These are phyloP conservation scores for Primulina eburnea DNA, from an alignment of 257 asterid genomes.

Conservation along the genomic window DNA sequence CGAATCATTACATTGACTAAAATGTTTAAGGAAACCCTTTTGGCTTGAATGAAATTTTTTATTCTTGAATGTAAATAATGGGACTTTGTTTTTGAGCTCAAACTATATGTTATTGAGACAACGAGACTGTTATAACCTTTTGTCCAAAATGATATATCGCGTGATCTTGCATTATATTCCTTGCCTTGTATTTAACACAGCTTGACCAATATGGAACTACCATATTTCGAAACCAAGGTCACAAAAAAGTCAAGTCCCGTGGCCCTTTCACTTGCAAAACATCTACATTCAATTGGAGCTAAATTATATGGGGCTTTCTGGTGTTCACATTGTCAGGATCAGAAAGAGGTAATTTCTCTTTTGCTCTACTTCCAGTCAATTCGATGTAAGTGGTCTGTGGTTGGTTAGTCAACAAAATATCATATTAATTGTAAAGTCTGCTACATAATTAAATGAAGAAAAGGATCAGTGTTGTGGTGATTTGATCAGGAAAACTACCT, in stretches of 20 bases:
- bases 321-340: slow-evolving; percentile 89
- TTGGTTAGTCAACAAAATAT: neutral
- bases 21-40: neutral
- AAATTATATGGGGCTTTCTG: slow-evolving; percentile 92
- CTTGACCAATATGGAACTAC: slow-evolving; percentile 47
- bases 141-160: slow-evolving; percentile 18
- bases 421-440: neutral
- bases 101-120: slow-evolving; percentile 1
- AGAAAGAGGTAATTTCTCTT: slow-evolving; percentile 63
- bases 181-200: slow-evolving; percentile 44
- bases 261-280: slow-evolving; percentile 81
- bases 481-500: neutral
- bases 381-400: slow-evolving; percentile 6
- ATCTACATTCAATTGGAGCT: slow-evolving; percentile 75
- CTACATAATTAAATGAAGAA: no score
- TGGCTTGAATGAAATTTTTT: neutral
- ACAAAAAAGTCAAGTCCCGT: slow-evolving; percentile 65
- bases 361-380: slow-evolving; percentile 12
- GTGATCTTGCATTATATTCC: slow-evolving; percentile 14
- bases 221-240: slow-evolving; percentile 57
- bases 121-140: slow-evolving; percentile 14
- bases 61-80: neutral
- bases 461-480: neutral
- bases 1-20: no score
- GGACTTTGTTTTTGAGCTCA: neutral